Evolutionary conservation across 352 stramenopile genomes (phyloP).

Genomic region (Phytophthora ramorum): DNA sequence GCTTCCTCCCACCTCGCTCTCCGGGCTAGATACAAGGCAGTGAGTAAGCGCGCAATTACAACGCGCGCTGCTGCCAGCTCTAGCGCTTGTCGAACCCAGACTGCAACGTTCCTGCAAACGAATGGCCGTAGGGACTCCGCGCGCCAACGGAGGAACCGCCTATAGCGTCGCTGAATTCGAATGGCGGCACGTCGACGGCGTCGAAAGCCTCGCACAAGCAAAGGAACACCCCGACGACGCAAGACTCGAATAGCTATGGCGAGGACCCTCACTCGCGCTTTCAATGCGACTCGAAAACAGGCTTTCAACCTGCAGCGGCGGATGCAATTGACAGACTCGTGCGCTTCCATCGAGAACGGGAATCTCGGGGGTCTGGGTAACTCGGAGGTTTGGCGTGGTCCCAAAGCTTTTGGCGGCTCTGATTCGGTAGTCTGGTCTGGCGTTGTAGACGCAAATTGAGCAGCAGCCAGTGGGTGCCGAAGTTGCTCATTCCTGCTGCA

Average conservation of each 20-base stretch:
- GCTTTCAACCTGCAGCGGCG: constrained; percentile 28
- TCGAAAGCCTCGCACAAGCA: constrained; percentile 35
- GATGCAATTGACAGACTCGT: constrained; percentile 34
- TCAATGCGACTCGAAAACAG: constrained; percentile 37
- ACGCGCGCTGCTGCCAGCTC: constrained; percentile 10
- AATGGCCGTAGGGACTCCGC: constrained; percentile 21
- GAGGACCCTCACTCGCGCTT: constrained; percentile 25
- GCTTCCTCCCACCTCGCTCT: constrained; percentile 16
- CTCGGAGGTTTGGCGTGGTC: neutral
- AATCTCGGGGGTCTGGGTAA: constrained; percentile 12
- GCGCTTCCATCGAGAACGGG: constrained; percentile 51
- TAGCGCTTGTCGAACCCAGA: constrained; percentile 15
- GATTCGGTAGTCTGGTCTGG: neutral
- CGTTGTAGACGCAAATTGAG: constrained; percentile 21
- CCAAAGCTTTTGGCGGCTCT: neutral
- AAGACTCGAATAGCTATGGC: constrained; percentile 45
- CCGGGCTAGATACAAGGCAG: constrained; percentile 17
- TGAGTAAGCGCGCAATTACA: constrained; percentile 22
- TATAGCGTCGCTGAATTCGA: constrained; percentile 40
- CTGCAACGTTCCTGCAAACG: constrained; percentile 18
- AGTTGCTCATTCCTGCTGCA: constrained; percentile 52
- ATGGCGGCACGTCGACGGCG: constrained; percentile 33
- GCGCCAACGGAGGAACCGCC: constrained; percentile 31
- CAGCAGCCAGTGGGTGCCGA: constrained; percentile 37
- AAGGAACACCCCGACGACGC: constrained; percentile 34